Conservation (phyloP, 345 rosid genomes). For the Syzygium oleosum region DNA sequence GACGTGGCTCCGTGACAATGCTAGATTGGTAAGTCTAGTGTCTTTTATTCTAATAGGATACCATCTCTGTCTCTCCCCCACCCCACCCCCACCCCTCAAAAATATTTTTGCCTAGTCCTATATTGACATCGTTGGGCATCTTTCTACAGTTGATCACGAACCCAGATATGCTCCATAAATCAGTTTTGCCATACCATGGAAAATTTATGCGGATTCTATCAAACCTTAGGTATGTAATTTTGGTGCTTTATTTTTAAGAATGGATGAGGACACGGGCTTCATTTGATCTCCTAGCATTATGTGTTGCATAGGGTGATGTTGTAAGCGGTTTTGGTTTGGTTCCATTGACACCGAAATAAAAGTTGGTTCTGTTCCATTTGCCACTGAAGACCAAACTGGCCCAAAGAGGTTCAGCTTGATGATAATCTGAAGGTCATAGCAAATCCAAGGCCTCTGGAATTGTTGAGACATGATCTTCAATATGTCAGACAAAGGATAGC, state of each 20-base stretch:
- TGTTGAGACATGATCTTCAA: background rate
- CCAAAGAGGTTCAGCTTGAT: background rate
- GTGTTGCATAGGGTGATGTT: background rate
- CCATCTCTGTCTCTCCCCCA: background rate
- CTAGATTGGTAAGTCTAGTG: slow-evolving; percentile 63
- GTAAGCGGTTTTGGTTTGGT: background rate
- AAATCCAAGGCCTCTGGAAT: background rate
- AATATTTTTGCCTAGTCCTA: background rate
- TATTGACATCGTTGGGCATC: slow-evolving; percentile 10
- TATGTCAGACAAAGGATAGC: background rate
- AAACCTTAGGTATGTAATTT: slow-evolving; percentile 58
- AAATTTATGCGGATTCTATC: slow-evolving; percentile 71
- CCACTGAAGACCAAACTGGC: background rate
- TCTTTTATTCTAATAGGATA: slow-evolving; percentile 1
- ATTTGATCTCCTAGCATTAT: background rate
- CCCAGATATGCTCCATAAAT: slow-evolving; percentile 93
- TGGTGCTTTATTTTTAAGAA: background rate
- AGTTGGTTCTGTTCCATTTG: background rate
- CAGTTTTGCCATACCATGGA: slow-evolving; percentile 75
- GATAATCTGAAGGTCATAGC: background rate
- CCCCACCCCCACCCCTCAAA: background rate
- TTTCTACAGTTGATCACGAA: slow-evolving; percentile 80
- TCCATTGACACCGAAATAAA: background rate
- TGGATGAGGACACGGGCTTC: background rate
- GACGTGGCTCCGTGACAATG: slow-evolving; percentile 51